These are phyloP conservation scores for Licmophora abbreviata DNA, from an alignment of 108 stramenopile species.

Conservation along the genomic window DNA sequence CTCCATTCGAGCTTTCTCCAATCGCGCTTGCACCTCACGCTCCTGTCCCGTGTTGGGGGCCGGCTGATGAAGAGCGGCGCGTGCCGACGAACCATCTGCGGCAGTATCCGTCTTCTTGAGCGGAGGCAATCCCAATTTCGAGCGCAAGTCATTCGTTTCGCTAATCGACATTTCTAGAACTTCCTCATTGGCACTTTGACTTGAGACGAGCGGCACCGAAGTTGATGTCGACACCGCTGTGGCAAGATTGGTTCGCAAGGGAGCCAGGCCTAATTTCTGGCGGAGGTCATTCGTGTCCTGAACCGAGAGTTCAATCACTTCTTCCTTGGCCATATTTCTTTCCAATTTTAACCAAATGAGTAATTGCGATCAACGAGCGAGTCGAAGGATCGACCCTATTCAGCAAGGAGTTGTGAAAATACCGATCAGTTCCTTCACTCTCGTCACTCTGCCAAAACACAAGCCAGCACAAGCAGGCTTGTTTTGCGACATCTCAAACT, in stretches of 20 bases:
- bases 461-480: not conserved
- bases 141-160: conserved; percentile 72
- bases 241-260: conserved; percentile 7
- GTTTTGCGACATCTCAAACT: not conserved
- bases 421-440: not conserved
- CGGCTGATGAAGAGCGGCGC: conserved; percentile 41
- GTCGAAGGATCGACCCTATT: not conserved
- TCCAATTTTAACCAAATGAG: not conserved
- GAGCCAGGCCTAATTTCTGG: conserved; percentile 59
- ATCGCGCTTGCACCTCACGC: conserved; percentile 32
- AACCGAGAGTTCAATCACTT: conserved; percentile 77
- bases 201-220: not conserved
- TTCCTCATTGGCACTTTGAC: conserved; percentile 6
- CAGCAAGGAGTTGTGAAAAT: not conserved
- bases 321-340: conserved; percentile 3
- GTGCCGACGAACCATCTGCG: conserved; percentile 4
- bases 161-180: conserved; percentile 53
- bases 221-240: not conserved
- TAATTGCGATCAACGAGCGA: not conserved
- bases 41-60: conserved; percentile 36
- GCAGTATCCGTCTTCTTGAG: conserved; percentile 18
- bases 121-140: conserved; percentile 61
- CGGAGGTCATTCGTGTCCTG: conserved; percentile 84
- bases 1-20: conserved; percentile 43
- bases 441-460: not conserved